A percentile compares a stretch with the other conserved stretches of the same genome.
phyloP scores from a whole-genome alignment of 2,329 filamentous ascomycete genomes.

The Huntiella bhutanensis region DNA sequence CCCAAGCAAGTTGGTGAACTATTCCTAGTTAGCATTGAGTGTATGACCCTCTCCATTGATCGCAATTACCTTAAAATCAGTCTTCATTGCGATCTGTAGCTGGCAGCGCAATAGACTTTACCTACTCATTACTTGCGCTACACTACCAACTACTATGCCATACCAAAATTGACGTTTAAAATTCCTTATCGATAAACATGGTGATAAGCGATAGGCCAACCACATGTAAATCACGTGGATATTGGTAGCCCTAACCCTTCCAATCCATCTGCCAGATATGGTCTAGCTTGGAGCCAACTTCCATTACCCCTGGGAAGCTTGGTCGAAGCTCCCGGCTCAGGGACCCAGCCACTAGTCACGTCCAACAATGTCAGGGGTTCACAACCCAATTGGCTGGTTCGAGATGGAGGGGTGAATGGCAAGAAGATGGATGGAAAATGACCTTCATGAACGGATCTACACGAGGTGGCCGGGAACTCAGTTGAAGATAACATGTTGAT shows the following conservation, averaged over 20 bases:
- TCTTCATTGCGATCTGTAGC: conserved; percentile 60
- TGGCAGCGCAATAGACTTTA: not conserved
- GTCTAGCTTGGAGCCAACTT: not conserved
- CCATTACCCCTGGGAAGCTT: not conserved
- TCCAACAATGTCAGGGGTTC: not conserved
- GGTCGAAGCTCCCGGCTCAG: not conserved
- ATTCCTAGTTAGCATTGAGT: conserved; percentile 7
- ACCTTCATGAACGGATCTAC: no score
- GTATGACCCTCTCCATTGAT: not conserved
- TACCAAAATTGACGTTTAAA: conserved; percentile 4
- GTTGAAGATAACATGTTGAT: no score
- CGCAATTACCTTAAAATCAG: conserved; percentile 71
- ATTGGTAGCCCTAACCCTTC: not conserved
- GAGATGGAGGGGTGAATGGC: no score
- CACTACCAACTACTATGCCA: not conserved
- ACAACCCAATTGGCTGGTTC: not conserved
- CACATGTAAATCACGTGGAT: not conserved
- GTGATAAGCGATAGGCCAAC: not conserved
- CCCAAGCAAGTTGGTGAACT: conserved; percentile 97
- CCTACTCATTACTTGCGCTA: not conserved
- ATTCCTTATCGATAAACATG: conserved; percentile 12
- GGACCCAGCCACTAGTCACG: not conserved
- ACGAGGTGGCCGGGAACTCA: no score
- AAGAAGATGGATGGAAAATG: no score
- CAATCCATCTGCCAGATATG: not conserved